phyloP scores from a whole-genome alignment of 1,284 basidiomycete genomes.

The Pascua sp. region DNA sequence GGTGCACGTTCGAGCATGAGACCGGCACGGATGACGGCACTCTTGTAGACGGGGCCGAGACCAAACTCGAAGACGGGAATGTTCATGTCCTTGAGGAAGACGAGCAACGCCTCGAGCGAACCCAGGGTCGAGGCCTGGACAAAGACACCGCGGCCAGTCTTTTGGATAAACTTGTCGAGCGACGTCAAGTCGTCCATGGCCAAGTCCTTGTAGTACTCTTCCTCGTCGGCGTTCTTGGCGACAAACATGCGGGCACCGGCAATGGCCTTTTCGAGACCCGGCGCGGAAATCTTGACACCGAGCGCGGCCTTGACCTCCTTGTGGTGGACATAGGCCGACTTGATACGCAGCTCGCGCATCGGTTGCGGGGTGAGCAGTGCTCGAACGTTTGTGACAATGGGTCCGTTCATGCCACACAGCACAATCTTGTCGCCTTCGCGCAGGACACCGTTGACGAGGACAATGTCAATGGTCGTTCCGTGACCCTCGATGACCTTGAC shows the following conservation, averaged over 20 bases:
- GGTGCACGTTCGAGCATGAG: constrained; percentile 96
- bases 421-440: constrained; percentile 93
- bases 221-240: constrained; percentile 89
- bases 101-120: constrained; percentile 92
- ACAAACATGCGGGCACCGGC: constrained; percentile 93
- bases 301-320: constrained; percentile 97
- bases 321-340: constrained; percentile 97
- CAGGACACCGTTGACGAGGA: constrained; percentile 91
- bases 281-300: constrained; percentile 93
- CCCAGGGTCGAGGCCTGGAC: constrained; percentile 98
- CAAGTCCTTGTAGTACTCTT: constrained; percentile 90
- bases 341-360: constrained; percentile 90
- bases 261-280: constrained; percentile 98
- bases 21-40: constrained; percentile 86
- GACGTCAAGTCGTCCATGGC: constrained; percentile 95
- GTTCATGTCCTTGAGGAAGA: constrained; percentile 92
- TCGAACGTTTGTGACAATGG: constrained; percentile 92
- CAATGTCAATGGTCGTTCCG: constrained; percentile 96
- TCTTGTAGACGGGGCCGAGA: constrained; percentile 96
- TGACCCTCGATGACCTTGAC: constrained; percentile 99
- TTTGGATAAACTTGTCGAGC: constrained; percentile 86
- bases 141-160: constrained; percentile 90
- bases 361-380: constrained; percentile 96
- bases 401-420: constrained; percentile 94
- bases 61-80: constrained; percentile 97